Evolutionary conservation across 108 stramenopile species (phyloP), one percentile per base, ranked within the genome.

Genomic region (Nitzschia sp.): DNA sequence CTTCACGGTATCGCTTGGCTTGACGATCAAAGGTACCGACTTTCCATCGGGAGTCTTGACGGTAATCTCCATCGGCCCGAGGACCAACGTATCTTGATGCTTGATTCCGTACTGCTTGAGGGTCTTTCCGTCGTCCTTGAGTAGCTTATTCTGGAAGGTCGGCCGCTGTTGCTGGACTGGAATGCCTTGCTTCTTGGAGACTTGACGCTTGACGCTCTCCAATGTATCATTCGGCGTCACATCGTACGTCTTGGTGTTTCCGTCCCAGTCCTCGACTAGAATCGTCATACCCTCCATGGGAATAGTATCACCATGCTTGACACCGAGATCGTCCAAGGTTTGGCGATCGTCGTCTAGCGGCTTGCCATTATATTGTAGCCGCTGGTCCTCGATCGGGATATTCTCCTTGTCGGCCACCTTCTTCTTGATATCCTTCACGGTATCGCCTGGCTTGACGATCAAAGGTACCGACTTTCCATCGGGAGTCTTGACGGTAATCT

Each of bases 131-230:
- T 50, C 21, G 48, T 50, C 21, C 38, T 41, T 45, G 17, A 75
- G 48, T 3, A 50, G 79, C 73, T 81, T 85, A 44, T 84, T 81
- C 13, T 87, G 74, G 65, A 85, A 86, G 53, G 76, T 83, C 35
- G 83, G 57, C 32, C 82, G 78, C 53, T 86, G 89, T 31, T 86
- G 30, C 15, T 78, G 33, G 21, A 11, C 26, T 9, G 64, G 70
- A 35, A 80, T 66, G 17, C 32, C 38, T 17, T 45, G 25, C 15
- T 47, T 22, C 23, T 67, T 61, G 15, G 28, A 19, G 1, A 80
- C 23, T 17, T 41, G 32, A 22, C 34, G n/a, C 29, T 76, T 75
- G 58, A 80, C 29, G 46, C 11, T 34, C 26, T 48, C 65, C 35
- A 76, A 45, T 6, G 74, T 72, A n/a, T 71, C 69, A 2, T 30